phyloP scores from a whole-genome alignment of 2,329 filamentous ascomycete genomes.

The Pseudogymnoascus sp. region DNA sequence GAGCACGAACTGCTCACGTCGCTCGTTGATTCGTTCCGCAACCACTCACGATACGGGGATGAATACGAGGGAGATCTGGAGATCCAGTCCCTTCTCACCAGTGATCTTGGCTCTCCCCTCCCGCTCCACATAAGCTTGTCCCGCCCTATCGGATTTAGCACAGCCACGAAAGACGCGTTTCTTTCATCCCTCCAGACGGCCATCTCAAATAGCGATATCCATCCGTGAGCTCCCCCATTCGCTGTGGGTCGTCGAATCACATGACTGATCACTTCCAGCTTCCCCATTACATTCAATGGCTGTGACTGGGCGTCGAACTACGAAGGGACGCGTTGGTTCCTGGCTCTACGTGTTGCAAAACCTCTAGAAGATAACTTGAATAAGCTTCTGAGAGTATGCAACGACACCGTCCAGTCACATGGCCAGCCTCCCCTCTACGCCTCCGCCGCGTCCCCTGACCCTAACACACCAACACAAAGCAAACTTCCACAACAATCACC shows the following conservation, averaged over 20 bases:
- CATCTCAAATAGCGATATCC: constrained; percentile 35
- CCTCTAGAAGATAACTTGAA: constrained; percentile 48
- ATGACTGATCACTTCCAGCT: constrained; percentile 18
- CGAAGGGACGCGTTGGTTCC: constrained; percentile 67
- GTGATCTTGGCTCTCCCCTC: constrained; percentile 66
- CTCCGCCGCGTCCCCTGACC: constrained; percentile 12
- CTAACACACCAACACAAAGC: not conserved
- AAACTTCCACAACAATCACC: constrained; percentile 13
- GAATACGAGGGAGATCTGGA: constrained; percentile 28
- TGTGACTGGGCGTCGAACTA: constrained; percentile 61
- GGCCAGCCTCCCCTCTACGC: constrained; percentile 65
- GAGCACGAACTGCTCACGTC: constrained; percentile 41
- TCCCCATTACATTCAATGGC: constrained; percentile 29
- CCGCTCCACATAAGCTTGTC: constrained; percentile 91
- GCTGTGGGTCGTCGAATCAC: constrained; percentile 1
- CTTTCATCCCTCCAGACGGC: constrained; percentile 43
- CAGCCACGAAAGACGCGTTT: constrained; percentile 64
- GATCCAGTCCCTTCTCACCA: constrained; percentile 63
- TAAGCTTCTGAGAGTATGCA: constrained; percentile 57
- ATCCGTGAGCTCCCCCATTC: constrained; percentile 32
- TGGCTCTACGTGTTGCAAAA: constrained; percentile 58
- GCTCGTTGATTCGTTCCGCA: constrained; percentile 34
- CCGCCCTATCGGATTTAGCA: constrained; percentile 65
- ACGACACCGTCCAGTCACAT: constrained; percentile 50
- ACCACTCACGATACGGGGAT: not conserved